Percentiles rank a stretch among this genome's conserved stretches.
Conservation (phyloP, 2,329 filamentous ascomycete genomes). For the Aspergillus terreus region DNA sequence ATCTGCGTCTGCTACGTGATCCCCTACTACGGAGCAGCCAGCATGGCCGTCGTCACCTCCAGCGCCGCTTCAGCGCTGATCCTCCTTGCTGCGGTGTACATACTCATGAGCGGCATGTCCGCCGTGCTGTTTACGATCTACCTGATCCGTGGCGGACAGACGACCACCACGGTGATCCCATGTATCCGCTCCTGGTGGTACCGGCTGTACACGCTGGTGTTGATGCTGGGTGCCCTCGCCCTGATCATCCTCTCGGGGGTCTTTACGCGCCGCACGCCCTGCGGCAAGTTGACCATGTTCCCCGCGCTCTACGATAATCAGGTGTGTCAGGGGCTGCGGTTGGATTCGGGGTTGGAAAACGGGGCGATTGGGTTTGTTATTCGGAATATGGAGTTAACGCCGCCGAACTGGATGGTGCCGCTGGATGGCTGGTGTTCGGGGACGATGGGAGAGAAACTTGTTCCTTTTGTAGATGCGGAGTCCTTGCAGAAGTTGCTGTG, state of each 20-base stretch:
- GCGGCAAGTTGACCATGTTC: constrained; percentile 1
- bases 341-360: not conserved
- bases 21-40: not conserved
- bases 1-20: constrained; percentile 2
- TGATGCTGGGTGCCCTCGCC: not conserved
- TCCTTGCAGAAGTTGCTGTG: not conserved
- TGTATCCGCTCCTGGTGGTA: constrained; percentile 6
- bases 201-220: not conserved
- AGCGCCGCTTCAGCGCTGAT: not conserved
- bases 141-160: not conserved
- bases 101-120: not conserved
- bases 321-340: not conserved
- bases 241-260: not conserved
- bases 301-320: not conserved
- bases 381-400: not conserved
- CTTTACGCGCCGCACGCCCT: constrained; percentile 1
- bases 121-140: not conserved
- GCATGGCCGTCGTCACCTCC: not conserved
- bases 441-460: not conserved
- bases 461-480: not conserved
- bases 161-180: constrained; percentile 2
- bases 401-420: constrained; percentile 1
- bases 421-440: constrained; percentile 6
- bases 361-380: not conserved
- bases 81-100: not conserved